Conservation (phyloP, 164 flowering plant genomes). For the Magnolia kwangsiensis region DNA sequence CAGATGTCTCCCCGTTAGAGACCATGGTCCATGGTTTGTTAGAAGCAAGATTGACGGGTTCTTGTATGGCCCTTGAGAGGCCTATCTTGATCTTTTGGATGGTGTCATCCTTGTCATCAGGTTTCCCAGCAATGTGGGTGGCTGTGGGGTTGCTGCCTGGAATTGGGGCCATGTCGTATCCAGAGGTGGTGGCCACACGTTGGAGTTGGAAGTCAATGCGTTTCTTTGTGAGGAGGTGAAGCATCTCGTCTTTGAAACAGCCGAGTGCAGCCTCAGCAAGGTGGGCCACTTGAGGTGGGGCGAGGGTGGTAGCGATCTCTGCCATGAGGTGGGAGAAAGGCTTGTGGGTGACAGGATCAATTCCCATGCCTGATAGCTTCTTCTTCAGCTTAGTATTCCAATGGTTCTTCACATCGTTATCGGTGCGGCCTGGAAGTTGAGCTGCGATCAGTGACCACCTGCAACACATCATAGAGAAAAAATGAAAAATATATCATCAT, state of each 20-base stretch:
- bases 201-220: slow-evolving; percentile 72
- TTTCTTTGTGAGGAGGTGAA: slow-evolving; percentile 85
- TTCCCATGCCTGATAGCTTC: slow-evolving; percentile 97
- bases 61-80: slow-evolving; percentile 72
- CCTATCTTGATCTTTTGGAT: slow-evolving; percentile 71
- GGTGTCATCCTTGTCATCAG: slow-evolving; percentile 48
- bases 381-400: slow-evolving; percentile 98
- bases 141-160: slow-evolving; percentile 21
- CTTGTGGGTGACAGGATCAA: slow-evolving; percentile 97
- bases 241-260: slow-evolving; percentile 98
- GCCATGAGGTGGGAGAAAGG: slow-evolving; percentile 97
- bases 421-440: slow-evolving; percentile 89
- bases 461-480: slow-evolving; percentile 7
- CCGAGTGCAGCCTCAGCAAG: slow-evolving; percentile 97
- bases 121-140: slow-evolving; percentile 21
- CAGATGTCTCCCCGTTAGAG: slow-evolving; percentile 31
- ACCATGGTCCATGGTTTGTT: slow-evolving; percentile 49
- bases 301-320: slow-evolving; percentile 91
- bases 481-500: too few species aligned
- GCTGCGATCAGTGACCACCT: slow-evolving; percentile 94
- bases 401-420: slow-evolving; percentile 94
- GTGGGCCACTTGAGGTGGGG: slow-evolving; percentile 91
- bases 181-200: slow-evolving; percentile 22
- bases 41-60: slow-evolving; percentile 33
- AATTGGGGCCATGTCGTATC: slow-evolving; percentile 6